A percentile compares a stretch with the other conserved stretches of the same genome.
phyloP scores from a whole-genome alignment of 1,284 basidiomycete genomes.

The Puccinia novopanici region DNA sequence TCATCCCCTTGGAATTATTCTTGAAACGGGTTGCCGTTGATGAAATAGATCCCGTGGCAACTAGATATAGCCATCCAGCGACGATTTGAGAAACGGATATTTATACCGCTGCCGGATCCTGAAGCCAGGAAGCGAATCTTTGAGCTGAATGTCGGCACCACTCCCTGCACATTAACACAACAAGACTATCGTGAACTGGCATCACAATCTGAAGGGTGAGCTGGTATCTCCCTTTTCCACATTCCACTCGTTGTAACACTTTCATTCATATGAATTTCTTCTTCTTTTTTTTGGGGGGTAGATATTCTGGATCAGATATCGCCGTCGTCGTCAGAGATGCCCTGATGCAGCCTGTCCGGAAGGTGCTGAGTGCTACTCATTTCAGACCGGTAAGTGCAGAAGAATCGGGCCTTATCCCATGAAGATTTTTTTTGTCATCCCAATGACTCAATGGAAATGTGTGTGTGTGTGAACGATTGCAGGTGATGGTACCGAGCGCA shows the following conservation, averaged over 20 bases:
- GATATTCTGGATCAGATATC: constrained; percentile 93
- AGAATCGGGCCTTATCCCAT: background rate
- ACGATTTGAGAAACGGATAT: constrained; percentile 96
- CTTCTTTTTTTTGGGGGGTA: constrained; percentile 56
- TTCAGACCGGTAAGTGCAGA: constrained; percentile 69
- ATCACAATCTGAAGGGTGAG: constrained; percentile 79
- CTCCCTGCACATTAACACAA: constrained; percentile 77
- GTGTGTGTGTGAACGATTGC: constrained; percentile 54
- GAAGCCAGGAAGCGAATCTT: constrained; percentile 96
- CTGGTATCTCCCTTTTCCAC: constrained; percentile 38
- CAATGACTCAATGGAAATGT: background rate
- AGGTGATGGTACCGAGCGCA: constrained; percentile 60
- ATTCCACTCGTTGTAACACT: background rate
- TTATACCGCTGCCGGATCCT: constrained; percentile 91
- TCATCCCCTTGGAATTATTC: background rate
- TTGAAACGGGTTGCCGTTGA: background rate
- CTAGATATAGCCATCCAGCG: constrained; percentile 97
- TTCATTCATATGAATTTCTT: background rate
- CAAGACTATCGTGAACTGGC: constrained; percentile 83
- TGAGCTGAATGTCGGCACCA: constrained; percentile 89
- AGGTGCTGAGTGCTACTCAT: constrained; percentile 91
- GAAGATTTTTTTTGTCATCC: no score
- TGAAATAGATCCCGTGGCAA: constrained; percentile 62
- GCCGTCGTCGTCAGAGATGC: constrained; percentile 93
- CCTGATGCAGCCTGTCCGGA: constrained; percentile 96